These are phyloP conservation scores for Isochrysis galbana DNA, from an alignment of 78 protist genomes.

Conservation along the genomic window DNA sequence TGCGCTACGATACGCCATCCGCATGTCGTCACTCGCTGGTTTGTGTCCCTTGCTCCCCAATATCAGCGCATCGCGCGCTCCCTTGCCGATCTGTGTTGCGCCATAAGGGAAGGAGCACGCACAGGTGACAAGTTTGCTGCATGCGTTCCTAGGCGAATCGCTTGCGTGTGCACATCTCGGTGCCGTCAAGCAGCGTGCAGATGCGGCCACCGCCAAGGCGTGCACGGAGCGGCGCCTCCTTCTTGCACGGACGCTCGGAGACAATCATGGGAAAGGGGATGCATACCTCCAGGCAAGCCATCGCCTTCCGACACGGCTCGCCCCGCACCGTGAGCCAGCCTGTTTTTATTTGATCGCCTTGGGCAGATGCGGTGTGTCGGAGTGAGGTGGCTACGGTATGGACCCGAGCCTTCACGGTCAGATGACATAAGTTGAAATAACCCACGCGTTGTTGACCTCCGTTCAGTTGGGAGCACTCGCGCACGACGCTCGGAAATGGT, in stretches of 20 bases:
- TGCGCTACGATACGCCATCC: neutral
- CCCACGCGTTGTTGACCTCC: neutral
- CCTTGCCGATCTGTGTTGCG: too few species aligned
- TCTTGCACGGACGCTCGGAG: neutral
- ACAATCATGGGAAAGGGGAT: neutral
- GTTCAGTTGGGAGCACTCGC: neutral
- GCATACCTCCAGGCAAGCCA: neutral
- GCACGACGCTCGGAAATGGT: neutral
- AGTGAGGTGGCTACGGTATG: neutral
- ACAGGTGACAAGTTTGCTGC: too few species aligned
- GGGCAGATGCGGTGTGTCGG: neutral
- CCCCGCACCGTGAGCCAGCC: neutral
- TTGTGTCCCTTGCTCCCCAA: neutral
- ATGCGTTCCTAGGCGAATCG: neutral
- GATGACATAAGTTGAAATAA: too few species aligned
- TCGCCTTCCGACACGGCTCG: too few species aligned
- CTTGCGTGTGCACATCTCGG: neutral
- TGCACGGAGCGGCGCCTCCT: neutral
- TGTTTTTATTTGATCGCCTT: neutral
- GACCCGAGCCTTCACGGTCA: too few species aligned
- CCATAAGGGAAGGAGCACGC: too few species aligned
- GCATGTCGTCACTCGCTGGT: neutral
- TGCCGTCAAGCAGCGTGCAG: neutral
- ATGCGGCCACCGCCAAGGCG: neutral
- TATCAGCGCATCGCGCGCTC: too few species aligned